Conservation (phyloP, 257 asterid genomes). For the Knoxia roxburghii region DNA sequence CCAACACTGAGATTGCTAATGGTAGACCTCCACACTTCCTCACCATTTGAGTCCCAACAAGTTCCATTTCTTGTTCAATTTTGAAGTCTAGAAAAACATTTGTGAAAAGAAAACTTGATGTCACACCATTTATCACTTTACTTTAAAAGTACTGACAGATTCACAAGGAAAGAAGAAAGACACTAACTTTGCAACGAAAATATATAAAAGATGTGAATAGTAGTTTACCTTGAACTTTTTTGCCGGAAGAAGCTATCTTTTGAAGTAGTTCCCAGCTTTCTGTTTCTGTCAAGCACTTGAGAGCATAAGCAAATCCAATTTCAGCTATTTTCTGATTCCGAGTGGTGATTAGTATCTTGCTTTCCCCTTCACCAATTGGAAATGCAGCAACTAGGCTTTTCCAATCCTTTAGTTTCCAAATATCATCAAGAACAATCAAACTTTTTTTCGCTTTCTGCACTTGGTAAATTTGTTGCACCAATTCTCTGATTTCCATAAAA, state of each 20-base stretch:
- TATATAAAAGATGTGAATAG: too few species aligned
- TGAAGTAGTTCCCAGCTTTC: neutral
- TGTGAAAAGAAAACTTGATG: too few species aligned
- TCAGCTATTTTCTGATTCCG: neutral
- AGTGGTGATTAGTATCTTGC: conserved; percentile 9
- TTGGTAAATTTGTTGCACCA: neutral
- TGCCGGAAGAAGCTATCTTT: neutral
- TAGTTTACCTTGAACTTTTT: neutral
- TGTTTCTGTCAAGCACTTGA: neutral
- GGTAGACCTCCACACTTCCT: conserved; percentile 17
- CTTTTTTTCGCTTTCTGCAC: neutral
- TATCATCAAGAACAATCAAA: conserved; percentile 2
- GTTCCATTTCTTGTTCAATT: neutral
- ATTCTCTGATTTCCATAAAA: neutral
- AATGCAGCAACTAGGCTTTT: neutral
- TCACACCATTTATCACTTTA: too few species aligned
- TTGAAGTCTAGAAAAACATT: neutral
- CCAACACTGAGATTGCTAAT: too few species aligned
- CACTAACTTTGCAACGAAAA: neutral
- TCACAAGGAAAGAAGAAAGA: too few species aligned
- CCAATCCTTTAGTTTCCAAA: neutral
- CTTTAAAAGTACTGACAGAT: too few species aligned
- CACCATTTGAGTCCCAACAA: conserved; percentile 14
- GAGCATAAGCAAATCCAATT: neutral
- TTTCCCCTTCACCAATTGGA: neutral